A percentile compares a stretch with the other conserved stretches of the same genome.
These are phyloP conservation scores for Coniosporium apollinis DNA, from an alignment of 495 filamentous ascomycete species.

Conservation along the genomic window DNA sequence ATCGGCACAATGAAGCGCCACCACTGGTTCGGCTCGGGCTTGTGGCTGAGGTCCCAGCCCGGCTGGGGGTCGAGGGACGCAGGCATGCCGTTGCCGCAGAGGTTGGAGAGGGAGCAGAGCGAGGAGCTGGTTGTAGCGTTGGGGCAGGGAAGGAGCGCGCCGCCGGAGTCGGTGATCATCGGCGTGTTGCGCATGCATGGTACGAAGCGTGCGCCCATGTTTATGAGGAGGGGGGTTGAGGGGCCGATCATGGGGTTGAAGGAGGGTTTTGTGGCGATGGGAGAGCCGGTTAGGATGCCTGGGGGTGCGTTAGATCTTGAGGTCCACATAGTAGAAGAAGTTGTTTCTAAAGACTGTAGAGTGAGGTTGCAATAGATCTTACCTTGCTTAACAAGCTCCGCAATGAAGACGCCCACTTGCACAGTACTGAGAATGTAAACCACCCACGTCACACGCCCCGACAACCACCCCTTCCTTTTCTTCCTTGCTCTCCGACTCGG, in stretches of 20 bases:
- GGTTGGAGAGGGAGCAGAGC: slow-evolving; percentile 52
- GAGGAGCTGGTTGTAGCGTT: slow-evolving; percentile 43
- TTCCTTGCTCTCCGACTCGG: slow-evolving; percentile 27
- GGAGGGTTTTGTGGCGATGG: slow-evolving; percentile 67
- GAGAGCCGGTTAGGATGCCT: slow-evolving; percentile 47
- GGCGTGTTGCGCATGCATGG: slow-evolving; percentile 84
- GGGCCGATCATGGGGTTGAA: slow-evolving; percentile 98
- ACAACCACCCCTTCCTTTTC: slow-evolving; percentile 34
- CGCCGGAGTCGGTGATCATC: slow-evolving; percentile 36
- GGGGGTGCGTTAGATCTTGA: slow-evolving; percentile 3
- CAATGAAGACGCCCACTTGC: slow-evolving; percentile 80
- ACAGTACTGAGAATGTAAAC: slow-evolving; percentile 63
- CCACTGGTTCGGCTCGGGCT: slow-evolving; percentile 72
- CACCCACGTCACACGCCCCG: slow-evolving; percentile 57
- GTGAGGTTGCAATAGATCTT: too few species aligned
- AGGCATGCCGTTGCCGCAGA: slow-evolving; percentile 60
- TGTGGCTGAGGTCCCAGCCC: slow-evolving; percentile 26
- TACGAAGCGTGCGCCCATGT: slow-evolving; percentile 85
- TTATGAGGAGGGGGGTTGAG: slow-evolving; percentile 75
- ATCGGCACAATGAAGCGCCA: slow-evolving; percentile 91
- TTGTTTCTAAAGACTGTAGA: not conserved
- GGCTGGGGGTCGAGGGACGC: slow-evolving; percentile 39
- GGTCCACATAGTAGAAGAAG: slow-evolving; percentile 1
- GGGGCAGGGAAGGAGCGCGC: slow-evolving; percentile 48
- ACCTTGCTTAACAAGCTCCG: slow-evolving; percentile 71